Conservation (phyloP, 1,284 basidiomycete species). For the Apiotrichum domesticum region DNA sequence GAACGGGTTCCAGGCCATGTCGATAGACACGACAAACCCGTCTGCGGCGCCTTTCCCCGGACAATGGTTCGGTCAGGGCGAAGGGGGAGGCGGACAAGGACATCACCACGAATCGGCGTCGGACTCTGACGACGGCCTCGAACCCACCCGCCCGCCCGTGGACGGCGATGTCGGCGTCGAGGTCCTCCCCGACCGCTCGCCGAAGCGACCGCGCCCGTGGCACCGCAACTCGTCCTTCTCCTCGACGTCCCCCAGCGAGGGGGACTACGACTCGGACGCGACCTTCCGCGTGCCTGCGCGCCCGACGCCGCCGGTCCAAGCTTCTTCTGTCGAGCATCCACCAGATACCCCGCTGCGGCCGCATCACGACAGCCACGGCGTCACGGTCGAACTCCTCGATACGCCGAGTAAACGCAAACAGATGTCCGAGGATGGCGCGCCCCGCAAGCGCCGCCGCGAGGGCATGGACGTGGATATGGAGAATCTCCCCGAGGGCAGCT, state of each 20-base stretch:
- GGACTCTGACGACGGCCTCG: constrained; percentile 9
- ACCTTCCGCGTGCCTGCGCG: constrained; percentile 18
- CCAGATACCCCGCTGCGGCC: neutral
- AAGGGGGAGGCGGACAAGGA: constrained; percentile 3
- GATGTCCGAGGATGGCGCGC: neutral
- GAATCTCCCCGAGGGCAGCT: neutral
- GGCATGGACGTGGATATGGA: constrained; percentile 26
- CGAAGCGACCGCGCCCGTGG: constrained; percentile 5
- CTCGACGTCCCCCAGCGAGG: constrained; percentile 23
- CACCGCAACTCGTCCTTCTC: constrained; percentile 18
- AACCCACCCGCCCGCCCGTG: constrained; percentile 6
- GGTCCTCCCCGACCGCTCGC: constrained; percentile 13
- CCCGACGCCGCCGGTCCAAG: constrained; percentile 20
- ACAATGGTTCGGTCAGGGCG: neutral
- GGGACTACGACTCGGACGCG: constrained; percentile 27
- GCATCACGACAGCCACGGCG: neutral
- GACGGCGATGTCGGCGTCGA: constrained; percentile 22
- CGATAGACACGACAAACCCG: constrained; percentile 1
- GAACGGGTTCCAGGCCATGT: constrained; percentile 35
- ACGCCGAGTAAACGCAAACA: constrained; percentile 16
- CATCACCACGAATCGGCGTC: neutral
- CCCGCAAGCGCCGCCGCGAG: constrained; percentile 2
- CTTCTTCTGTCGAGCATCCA: constrained; percentile 27
- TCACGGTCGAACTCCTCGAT: constrained; percentile 12
- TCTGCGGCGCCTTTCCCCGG: constrained; percentile 5